Evolutionary conservation across 148 eudicot genomes (phyloP).

Genomic region (Heliosperma pusillum): DNA sequence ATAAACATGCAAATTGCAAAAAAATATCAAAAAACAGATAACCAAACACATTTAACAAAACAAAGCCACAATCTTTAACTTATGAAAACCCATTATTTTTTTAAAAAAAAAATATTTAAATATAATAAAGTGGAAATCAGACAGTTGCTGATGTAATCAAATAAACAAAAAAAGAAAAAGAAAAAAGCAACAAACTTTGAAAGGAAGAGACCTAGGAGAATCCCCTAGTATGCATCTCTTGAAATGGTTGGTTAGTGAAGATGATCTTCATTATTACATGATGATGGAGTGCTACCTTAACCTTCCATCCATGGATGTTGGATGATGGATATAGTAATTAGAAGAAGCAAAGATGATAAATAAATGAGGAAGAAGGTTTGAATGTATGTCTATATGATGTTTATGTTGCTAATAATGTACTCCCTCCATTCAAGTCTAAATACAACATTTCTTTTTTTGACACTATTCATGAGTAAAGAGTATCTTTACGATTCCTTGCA

Average conservation of each 20-base stretch:
- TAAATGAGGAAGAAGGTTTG: no score
- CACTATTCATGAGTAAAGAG: no score
- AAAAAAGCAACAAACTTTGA: constrained; percentile 35
- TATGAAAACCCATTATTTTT: neutral
- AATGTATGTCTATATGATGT: no score
- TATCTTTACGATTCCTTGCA: no score
- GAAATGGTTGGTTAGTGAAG: neutral
- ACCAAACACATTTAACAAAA: neutral
- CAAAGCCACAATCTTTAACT: neutral
- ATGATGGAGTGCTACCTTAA: neutral
- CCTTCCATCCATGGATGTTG: neutral
- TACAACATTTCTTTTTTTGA: no score
- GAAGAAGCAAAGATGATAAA: no score
- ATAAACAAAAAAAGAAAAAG: neutral
- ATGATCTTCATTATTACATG: neutral
- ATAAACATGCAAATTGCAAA: constrained; percentile 17
- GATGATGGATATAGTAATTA: no score
- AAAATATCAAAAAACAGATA: neutral
- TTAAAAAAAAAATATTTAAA: no score
- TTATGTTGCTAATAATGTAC: neutral
- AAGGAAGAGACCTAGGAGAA: constrained; percentile 29
- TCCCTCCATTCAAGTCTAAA: no score
- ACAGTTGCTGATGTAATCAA: neutral
- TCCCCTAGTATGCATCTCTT: constrained; percentile 34
- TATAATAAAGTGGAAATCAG: neutral